Percentiles rank a stretch among this genome's conserved stretches.
phyloP scores from a whole-genome alignment of 2,329 filamentous ascomycete genomes.

The Sphaerostilbella broomeana region DNA sequence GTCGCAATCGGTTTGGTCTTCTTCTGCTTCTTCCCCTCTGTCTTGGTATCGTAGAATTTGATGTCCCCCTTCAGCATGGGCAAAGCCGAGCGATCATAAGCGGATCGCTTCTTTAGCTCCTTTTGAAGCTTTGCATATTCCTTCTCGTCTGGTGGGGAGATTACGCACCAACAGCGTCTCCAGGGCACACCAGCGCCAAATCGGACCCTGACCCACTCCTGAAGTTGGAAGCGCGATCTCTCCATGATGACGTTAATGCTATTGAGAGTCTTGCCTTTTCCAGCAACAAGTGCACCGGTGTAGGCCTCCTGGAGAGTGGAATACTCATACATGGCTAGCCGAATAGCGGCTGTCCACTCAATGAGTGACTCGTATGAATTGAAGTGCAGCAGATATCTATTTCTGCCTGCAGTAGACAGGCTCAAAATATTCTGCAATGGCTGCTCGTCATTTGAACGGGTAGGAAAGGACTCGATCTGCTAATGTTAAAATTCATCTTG shows the following conservation, averaged over 20 bases:
- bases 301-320: conserved; percentile 92
- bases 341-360: conserved; percentile 93
- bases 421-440: conserved; percentile 91
- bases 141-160: conserved; percentile 89
- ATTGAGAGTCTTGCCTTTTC: conserved; percentile 83
- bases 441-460: conserved; percentile 67
- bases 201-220: conserved; percentile 91
- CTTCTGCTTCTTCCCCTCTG: conserved; percentile 76
- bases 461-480: conserved; percentile 83
- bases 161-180: conserved; percentile 95
- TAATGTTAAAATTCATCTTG: conserved; percentile 7
- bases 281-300: conserved; percentile 89
- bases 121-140: conserved; percentile 80
- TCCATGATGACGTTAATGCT: conserved; percentile 89
- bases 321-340: conserved; percentile 90
- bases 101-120: conserved; percentile 69
- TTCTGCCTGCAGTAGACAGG: conserved; percentile 90
- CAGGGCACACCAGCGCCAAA: conserved; percentile 95
- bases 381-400: conserved; percentile 93
- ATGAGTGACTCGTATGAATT: conserved; percentile 88
- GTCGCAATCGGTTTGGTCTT: conserved; percentile 86
- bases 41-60: conserved; percentile 84
- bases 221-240: conserved; percentile 65
- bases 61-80: conserved; percentile 77
- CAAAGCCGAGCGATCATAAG: conserved; percentile 66